Percentiles rank a stretch among this genome's conserved stretches.
These are phyloP conservation scores for Globisporangium ultimum DNA, from an alignment of 352 stramenopile species.

Conservation along the genomic window DNA sequence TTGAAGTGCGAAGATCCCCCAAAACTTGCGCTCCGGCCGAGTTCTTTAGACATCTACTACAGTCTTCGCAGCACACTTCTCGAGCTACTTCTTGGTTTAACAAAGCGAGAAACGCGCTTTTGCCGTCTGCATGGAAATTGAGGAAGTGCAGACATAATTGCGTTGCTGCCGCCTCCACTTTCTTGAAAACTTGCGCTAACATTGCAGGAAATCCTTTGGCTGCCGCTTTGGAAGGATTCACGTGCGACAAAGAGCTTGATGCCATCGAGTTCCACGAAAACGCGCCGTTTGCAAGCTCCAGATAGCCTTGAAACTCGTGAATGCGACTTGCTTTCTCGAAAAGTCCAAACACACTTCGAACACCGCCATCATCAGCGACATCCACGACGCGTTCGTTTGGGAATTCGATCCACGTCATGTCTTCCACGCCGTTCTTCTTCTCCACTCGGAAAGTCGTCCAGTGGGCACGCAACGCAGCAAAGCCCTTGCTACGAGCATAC, in stretches of 20 bases:
- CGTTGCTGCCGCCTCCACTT: background rate
- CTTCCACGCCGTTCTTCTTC: conserved; percentile 1
- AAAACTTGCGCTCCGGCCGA: no score
- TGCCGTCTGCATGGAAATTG: background rate
- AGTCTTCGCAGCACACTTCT: background rate
- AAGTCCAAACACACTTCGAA: conserved; percentile 7
- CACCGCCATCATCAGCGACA: background rate
- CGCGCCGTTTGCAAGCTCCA: background rate
- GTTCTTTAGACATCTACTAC: no score
- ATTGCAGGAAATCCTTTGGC: background rate
- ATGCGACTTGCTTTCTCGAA: conserved; percentile 27
- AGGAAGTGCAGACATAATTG: conserved; percentile 3
- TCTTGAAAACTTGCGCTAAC: background rate
- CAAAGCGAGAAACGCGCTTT: conserved; percentile 4
- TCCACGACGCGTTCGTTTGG: background rate
- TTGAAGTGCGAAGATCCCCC: no score
- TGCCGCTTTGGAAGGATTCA: no score
- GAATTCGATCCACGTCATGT: conserved; percentile 26
- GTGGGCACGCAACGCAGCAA: conserved; percentile 18
- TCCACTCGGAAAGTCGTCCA: conserved; percentile 24
- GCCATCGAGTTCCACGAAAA: background rate
- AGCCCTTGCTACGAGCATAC: conserved; percentile 13
- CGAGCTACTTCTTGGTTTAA: background rate
- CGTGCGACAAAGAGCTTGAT: no score
- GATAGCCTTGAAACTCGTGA: conserved; percentile 15